phyloP scores from a whole-genome alignment of 2,329 filamentous ascomycete species.

The Monilinia fructicola region DNA sequence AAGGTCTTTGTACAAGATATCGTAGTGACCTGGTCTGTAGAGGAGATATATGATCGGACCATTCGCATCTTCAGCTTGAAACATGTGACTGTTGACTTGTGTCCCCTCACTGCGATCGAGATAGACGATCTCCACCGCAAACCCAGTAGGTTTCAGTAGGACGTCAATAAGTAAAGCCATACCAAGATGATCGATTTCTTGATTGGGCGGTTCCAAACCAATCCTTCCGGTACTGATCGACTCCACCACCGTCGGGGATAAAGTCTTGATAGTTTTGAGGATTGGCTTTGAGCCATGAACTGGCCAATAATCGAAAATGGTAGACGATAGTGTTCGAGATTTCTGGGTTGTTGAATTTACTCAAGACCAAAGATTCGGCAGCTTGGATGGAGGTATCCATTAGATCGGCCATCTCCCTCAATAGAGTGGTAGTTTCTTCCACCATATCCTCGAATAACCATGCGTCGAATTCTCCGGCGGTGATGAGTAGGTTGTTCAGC shows the following conservation, averaged over 20 bases:
- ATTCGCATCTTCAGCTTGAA: slow-evolving; percentile 46
- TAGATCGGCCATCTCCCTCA: slow-evolving; percentile 62
- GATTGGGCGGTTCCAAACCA: slow-evolving; percentile 74
- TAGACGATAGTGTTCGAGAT: slow-evolving; percentile 77
- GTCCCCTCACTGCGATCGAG: slow-evolving; percentile 80
- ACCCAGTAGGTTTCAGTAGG: slow-evolving; percentile 73
- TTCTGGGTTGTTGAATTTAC: slow-evolving; percentile 73
- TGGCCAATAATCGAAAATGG: slow-evolving; percentile 78
- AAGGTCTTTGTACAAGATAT: slow-evolving; percentile 75
- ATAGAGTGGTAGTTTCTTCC: slow-evolving; percentile 68
- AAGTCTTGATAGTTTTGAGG: slow-evolving; percentile 69
- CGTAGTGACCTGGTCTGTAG: slow-evolving; percentile 83
- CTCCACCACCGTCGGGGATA: slow-evolving; percentile 56
- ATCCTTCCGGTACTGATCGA: slow-evolving; percentile 67
- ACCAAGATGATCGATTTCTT: slow-evolving; percentile 90
- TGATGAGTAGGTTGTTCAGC: slow-evolving; percentile 68
- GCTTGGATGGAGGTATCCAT: slow-evolving; percentile 47
- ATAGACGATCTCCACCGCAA: slow-evolving; percentile 86
- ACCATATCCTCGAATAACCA: slow-evolving; percentile 81
- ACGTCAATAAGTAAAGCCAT: slow-evolving; percentile 75
- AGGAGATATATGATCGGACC: slow-evolving; percentile 56
- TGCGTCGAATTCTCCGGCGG: slow-evolving; percentile 68
- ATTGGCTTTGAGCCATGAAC: slow-evolving; percentile 79
- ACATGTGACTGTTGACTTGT: slow-evolving; percentile 62
- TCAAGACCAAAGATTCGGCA: slow-evolving; percentile 54